Base-by-base conservation (phyloP, 1,284 basidiomycete genomes). In the Fistulina hepatica region DNA sequence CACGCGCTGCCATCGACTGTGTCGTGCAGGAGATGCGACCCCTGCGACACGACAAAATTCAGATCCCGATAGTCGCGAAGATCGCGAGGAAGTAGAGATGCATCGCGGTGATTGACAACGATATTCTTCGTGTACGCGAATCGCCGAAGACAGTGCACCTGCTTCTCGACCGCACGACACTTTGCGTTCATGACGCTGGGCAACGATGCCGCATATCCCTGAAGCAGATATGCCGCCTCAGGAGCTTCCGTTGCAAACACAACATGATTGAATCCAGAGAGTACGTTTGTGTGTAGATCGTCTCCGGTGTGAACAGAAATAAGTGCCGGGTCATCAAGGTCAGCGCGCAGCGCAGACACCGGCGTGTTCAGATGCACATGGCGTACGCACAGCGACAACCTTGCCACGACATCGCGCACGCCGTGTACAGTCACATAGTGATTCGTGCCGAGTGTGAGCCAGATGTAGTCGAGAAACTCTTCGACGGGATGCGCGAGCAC, bases 201-300 rank as follows among this genome's bases (percentile, higher is more conserved):
- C 4, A 66, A 52, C 13, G 59, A 63, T 10, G 58, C 44, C 3
- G 56, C 51, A 47, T 70, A 75, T 2, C 61, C 52, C 3, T 54
- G 47, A 9, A 79, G 54, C 6, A 79, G 54, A 5, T 63, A 59
- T 6, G 63, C 55, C 5, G 76, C 79, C 12, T 69, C 67, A 37
- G 71, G 71, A 2, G 81, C 81, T 51, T 82, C 79, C 0, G 81
- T 83, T 2, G 79, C 81, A 39, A 85, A 63, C 10, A 85, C 59
- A 36, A 85, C 57, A 49, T 77, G 76, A 36, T 73, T 65, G 48
- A 83, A 82, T 8, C 69, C 73, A 16, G 48, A 25, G 45, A 61
- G n/a, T 53, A n/a, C n/a, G n/a, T n/a, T n/a, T n/a, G n/a, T n/a
- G n/a, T n/a, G n/a, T n/a, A n/a, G n/a, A n/a, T 6, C 52, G 52